Base-by-base conservation (phyloP, 2,329 filamentous ascomycete genomes). In the Xylariales sp. region DNA sequence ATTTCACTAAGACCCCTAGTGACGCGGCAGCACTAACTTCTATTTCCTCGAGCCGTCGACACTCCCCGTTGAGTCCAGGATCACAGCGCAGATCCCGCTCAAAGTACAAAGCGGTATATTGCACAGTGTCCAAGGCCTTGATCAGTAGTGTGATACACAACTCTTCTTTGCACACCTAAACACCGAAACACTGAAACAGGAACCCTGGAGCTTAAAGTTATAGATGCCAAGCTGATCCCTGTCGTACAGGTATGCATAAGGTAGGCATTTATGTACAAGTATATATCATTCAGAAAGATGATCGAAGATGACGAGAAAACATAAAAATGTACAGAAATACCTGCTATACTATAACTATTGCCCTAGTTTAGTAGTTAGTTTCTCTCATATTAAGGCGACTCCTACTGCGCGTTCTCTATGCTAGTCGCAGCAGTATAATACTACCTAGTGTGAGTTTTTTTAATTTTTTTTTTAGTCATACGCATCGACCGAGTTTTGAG, bases 21-120 rank as follows among this genome's bases (percentile, higher is more conserved):
- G 53, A 65, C 57, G 57, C 63, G 56, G 57, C 63, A 65, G 50
- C 43, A 50, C 28, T 56, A 61, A 28, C 45, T 60, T 60, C 39
- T 34, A 28, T 50, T 60, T 60, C 39, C 28, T n/a, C 3, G 18
- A 49, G 10, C 43, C 50, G 30, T 60, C 41, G n/a, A 30, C 23
- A 23, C 14, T 3, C 36, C 30, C 39, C 14, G 18, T 43, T n/a
- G 36, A 30, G 36, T 46, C 36, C 14, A 53, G n/a, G 32, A 48
- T 53, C 32, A 48, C 36, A 18, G 34, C 34, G 34, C 28, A 50
- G 34, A 36, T 64, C 45, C 28, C 34, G 48, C 14, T n/a, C 32
- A 61, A 23, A 34, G 36, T 23, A 52, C 23, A n/a, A 53, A 8
- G 5, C 36, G 18, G 39, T 36, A 12, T 34, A 16, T 12, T 30